A percentile compares a stretch with the other conserved stretches of the same genome.
phyloP scores from a whole-genome alignment of 2,329 filamentous ascomycete genomes.

The Fusarium sacchari region DNA sequence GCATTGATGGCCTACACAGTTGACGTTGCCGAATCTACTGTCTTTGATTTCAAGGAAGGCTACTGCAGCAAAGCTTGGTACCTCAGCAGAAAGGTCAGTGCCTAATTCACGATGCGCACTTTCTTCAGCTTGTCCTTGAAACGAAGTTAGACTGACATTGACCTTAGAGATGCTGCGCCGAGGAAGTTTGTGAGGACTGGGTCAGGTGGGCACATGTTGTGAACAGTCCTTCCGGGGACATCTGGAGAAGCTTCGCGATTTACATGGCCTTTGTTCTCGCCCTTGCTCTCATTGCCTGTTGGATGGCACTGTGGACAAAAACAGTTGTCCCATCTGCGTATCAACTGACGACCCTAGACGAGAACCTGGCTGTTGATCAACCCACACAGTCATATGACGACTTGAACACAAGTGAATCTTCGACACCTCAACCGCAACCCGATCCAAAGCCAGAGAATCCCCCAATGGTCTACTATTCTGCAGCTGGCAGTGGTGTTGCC shows the following conservation, averaged over 20 bases:
- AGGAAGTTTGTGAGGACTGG: constrained; percentile 66
- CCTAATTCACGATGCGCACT: not conserved
- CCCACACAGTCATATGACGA: constrained; percentile 52
- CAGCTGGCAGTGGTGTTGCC: constrained; percentile 93
- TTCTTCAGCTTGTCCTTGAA: not conserved
- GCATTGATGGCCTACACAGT: constrained; percentile 89
- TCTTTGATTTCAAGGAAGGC: constrained; percentile 93
- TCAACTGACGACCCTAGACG: constrained; percentile 87
- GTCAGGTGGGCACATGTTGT: constrained; percentile 64
- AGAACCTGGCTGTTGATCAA: constrained; percentile 82
- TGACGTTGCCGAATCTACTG: constrained; percentile 83
- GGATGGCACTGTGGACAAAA: constrained; percentile 88
- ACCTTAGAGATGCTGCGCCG: constrained; percentile 63
- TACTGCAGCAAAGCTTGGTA: constrained; percentile 81
- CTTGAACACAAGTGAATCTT: constrained; percentile 55
- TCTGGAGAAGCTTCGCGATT: constrained; percentile 79
- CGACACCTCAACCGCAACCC: constrained; percentile 55
- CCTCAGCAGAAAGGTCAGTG: constrained; percentile 71
- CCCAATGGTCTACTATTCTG: constrained; percentile 94
- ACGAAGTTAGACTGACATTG: constrained; percentile 7
- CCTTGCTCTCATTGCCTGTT: constrained; percentile 77
- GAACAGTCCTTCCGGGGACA: constrained; percentile 55
- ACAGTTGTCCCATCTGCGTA: constrained; percentile 92
- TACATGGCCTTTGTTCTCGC: constrained; percentile 78
- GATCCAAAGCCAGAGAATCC: constrained; percentile 54